These are phyloP conservation scores for Phytopythium ostracodes DNA, from an alignment of 352 stramenopile genomes.

Conservation along the genomic window DNA sequence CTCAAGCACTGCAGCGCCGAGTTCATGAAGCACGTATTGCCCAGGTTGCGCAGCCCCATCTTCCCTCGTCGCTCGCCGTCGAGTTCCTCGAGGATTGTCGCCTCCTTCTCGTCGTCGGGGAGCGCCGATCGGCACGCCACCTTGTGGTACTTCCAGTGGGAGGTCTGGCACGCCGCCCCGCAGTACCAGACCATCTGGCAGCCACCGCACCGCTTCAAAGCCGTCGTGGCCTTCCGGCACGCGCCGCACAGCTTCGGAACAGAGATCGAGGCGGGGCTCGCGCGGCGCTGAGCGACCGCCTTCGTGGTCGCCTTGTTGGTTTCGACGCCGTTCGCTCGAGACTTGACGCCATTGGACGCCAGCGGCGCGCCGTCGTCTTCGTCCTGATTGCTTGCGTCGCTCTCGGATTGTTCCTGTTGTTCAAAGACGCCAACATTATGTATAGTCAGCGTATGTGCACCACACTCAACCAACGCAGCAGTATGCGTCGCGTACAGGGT, in stretches of 20 bases:
- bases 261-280: constrained; percentile 22
- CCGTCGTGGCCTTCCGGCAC: constrained; percentile 37
- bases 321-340: constrained; percentile 3
- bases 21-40: constrained; percentile 86
- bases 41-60: constrained; percentile 73
- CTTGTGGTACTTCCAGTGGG: constrained; percentile 85
- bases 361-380: constrained; percentile 12
- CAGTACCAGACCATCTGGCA: constrained; percentile 85
- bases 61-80: constrained; percentile 62
- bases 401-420: constrained; percentile 29
- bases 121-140: constrained; percentile 38
- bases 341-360: constrained; percentile 14
- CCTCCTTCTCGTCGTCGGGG: constrained; percentile 35
- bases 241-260: constrained; percentile 58
- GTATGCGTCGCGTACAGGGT: constrained; percentile 34
- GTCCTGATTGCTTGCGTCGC: constrained; percentile 16
- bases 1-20: constrained; percentile 89
- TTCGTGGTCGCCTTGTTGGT: constrained; percentile 15
- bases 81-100: constrained; percentile 33
- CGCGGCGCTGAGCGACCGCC: constrained; percentile 21
- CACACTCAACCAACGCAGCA: neutral
- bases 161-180: constrained; percentile 55
- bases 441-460: neutral
- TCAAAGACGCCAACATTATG: constrained; percentile 1
- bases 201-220: constrained; percentile 65